Evolutionary conservation across 345 rosid genomes (phyloP).

Genomic region (Rhodamnia argentea): DNA sequence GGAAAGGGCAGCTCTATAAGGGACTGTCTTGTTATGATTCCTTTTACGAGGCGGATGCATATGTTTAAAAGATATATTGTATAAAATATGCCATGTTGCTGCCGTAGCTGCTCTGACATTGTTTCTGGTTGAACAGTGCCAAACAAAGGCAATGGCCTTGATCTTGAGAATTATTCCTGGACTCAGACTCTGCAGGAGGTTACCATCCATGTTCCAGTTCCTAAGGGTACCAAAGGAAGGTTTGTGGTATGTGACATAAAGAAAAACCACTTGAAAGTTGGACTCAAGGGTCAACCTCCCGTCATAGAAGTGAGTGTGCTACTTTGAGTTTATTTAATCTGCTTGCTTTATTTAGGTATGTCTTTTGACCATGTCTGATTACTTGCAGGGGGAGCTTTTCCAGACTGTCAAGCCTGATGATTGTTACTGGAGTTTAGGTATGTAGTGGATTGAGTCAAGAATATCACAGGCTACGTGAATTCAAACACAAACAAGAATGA

Average conservation of each 20-base stretch:
- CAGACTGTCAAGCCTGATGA: conserved; percentile 68
- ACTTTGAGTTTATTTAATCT: background rate
- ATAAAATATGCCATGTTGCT: background rate
- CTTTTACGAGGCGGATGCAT: background rate
- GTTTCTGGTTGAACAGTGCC: conserved; percentile 38
- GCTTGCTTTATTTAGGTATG: too few species aligned
- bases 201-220: conserved; percentile 58
- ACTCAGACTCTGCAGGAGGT: conserved; percentile 83
- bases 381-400: conserved; percentile 61
- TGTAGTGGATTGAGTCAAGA: background rate
- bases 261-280: conserved; percentile 77
- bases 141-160: conserved; percentile 85
- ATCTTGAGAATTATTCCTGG: conserved; percentile 85
- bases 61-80: background rate
- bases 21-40: background rate
- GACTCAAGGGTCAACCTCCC: conserved; percentile 78
- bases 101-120: background rate
- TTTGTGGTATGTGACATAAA: conserved; percentile 64
- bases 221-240: conserved; percentile 67
- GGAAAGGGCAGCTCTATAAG: background rate
- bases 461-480: background rate
- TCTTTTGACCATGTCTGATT: background rate
- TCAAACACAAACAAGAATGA: background rate
- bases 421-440: conserved; percentile 94
- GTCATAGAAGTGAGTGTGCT: conserved; percentile 64